Base-by-base conservation (phyloP, 1,284 basidiomycete genomes). In the Testicularia cyperi region DNA sequence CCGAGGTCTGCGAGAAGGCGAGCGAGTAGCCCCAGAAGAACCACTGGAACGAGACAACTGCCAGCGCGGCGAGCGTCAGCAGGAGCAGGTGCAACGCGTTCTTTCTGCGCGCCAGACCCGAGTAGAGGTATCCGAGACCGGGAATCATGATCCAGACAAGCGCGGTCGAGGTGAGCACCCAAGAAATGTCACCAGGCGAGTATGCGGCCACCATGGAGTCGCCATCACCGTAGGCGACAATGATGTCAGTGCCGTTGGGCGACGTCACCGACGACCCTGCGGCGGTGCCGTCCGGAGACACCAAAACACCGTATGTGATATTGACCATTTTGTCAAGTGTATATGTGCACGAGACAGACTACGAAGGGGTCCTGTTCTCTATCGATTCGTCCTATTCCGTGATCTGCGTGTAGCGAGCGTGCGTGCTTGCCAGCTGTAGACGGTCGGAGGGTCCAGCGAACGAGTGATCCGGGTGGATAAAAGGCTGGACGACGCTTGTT, bases 91-190 rank as follows among this genome's bases (percentile, higher is more conserved):
- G 79, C 9, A 82, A 74, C 1, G 81, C 81, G 54, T 82, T 82
- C 64, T 82, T 82, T 28, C 90, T 81, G 41, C 89, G 82, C 15
- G 87, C 84, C 12, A 91, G 81, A 52, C 90, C 90, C 29, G 90
- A 90, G 78, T 94, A 94, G 22, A 92, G 84, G 80, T 91, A 92
- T 2, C 60, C 81, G 78, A 65, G 68, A 26, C 63, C 87, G 85
- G 46, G 87, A 85, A 62, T 89, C 77, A 81, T 80, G 66, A 80
- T 75, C 66, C 80, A 84, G 16, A 91, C 88, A 78, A 92, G 83
- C 12, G 86, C 86, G 10, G 87, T 87, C 49, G 86, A 85, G 18
- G 88, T 79, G 20, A 89, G 82, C 1, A 92, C 41, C 77, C 77
- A 78, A 1, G 75, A 64, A 19, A 77, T 77, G 48, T 72, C 70